phyloP scores from a whole-genome alignment of 1,284 basidiomycete species.

The Irpex sp. region DNA sequence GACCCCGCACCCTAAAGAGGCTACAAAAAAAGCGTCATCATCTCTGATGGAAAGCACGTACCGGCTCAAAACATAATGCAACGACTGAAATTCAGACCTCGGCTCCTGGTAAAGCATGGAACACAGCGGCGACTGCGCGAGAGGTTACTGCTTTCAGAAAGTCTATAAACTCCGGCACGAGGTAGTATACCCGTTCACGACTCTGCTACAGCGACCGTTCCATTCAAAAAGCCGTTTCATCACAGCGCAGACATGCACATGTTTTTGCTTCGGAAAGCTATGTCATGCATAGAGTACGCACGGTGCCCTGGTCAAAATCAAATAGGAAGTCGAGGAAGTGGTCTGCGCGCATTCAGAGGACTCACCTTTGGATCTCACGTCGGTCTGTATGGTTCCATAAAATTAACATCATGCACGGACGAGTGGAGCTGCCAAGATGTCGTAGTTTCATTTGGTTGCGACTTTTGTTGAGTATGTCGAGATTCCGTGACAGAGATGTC shows the following conservation, averaged over 20 bases:
- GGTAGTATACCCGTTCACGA: background rate
- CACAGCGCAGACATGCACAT: background rate
- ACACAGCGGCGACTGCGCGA: background rate
- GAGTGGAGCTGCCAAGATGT: background rate
- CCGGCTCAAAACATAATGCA: background rate
- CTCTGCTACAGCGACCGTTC: background rate
- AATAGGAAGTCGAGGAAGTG: background rate
- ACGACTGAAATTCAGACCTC: background rate
- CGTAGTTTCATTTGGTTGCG: background rate
- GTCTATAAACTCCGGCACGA: background rate
- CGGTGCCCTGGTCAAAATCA: background rate
- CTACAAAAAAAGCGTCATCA: background rate
- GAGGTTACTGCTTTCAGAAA: background rate
- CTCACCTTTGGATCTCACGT: background rate
- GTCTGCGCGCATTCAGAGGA: background rate
- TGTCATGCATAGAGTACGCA: background rate
- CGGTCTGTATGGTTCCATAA: background rate
- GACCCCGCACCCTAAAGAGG: background rate
- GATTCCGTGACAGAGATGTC: too few species aligned
- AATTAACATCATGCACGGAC: background rate
- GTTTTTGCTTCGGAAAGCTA: background rate
- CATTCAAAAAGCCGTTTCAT: background rate
- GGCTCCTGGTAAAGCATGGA: background rate
- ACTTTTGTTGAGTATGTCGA: background rate
- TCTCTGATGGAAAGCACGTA: background rate